Conservation (phyloP, 768 basidiomycete species). For the Pseudohyphozyma bogoriensis region DNA sequence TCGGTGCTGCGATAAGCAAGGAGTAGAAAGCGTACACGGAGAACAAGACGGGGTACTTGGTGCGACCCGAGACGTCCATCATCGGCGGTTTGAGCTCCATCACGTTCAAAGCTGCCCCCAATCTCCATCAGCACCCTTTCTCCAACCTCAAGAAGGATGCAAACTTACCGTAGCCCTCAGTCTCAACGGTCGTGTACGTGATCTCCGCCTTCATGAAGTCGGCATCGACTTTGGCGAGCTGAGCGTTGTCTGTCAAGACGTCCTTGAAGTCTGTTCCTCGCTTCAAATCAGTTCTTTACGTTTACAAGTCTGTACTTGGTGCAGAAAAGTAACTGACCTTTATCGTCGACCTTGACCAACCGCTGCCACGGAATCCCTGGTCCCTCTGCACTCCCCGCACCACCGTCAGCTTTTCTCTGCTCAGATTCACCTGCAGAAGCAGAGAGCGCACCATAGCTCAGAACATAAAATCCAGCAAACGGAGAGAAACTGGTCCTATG, state of each 20-base stretch:
- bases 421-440: too few species aligned
- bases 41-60: slow-evolving; percentile 91
- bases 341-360: slow-evolving; percentile 51
- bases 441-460: slow-evolving; percentile 48
- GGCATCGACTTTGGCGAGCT: slow-evolving; percentile 53
- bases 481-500: slow-evolving; percentile 72
- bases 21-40: slow-evolving; percentile 48
- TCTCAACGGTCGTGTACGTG: slow-evolving; percentile 59
- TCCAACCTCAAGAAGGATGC: background rate
- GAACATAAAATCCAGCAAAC: slow-evolving; percentile 67
- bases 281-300: background rate
- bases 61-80: slow-evolving; percentile 90
- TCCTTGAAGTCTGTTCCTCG: slow-evolving; percentile 45
- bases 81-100: slow-evolving; percentile 81
- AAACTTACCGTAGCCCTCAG: slow-evolving; percentile 42
- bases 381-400: slow-evolving; percentile 44
- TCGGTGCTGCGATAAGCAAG: background rate
- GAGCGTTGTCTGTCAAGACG: slow-evolving; percentile 60
- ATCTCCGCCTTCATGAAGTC: slow-evolving; percentile 65
- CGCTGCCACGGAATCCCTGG: slow-evolving; percentile 81
- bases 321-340: slow-evolving; percentile 39
- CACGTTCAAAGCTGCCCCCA: slow-evolving; percentile 50
- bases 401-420: too few species aligned
- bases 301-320: background rate
- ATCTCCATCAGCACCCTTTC: too few species aligned